phyloP scores from a whole-genome alignment of 768 basidiomycete species.

The Xerocomus spinulosus region DNA sequence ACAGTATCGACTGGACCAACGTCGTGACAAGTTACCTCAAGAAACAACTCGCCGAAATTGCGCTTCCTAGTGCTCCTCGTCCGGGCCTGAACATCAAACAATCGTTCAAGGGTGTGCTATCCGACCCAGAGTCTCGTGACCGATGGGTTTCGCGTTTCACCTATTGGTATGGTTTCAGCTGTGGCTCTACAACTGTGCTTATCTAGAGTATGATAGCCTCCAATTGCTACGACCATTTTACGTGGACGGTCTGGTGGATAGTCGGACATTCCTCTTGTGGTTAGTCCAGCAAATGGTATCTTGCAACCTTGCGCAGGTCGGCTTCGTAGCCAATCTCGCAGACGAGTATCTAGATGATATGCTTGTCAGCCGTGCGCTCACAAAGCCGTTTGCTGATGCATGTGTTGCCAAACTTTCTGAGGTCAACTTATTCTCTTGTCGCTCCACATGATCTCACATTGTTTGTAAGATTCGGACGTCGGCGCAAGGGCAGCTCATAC shows the following conservation, averaged over 20 bases:
- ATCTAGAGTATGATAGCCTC: constrained; percentile 41
- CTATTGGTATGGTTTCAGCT: constrained; percentile 53
- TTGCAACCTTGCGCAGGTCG: constrained; percentile 79
- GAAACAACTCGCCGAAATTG: constrained; percentile 76
- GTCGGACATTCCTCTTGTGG: constrained; percentile 72
- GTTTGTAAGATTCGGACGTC: constrained; percentile 50
- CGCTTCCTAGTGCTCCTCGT: constrained; percentile 72
- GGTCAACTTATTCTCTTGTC: constrained; percentile 33
- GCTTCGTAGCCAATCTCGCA: constrained; percentile 67
- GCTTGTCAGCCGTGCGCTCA: constrained; percentile 58
- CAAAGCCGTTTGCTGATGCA: constrained; percentile 67
- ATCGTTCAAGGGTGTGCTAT: constrained; percentile 76
- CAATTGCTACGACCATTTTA: constrained; percentile 73
- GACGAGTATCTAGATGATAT: constrained; percentile 79
- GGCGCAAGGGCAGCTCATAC: constrained; percentile 51
- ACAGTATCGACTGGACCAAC: constrained; percentile 82
- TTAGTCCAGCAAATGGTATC: constrained; percentile 70
- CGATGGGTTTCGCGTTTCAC: constrained; percentile 76
- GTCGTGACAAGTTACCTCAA: constrained; percentile 77
- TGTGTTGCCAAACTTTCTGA: constrained; percentile 64
- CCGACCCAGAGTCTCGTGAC: constrained; percentile 65
- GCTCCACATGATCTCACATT: background rate
- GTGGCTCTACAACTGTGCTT: background rate
- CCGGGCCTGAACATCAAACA: constrained; percentile 77
- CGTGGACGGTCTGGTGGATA: constrained; percentile 75